Base-by-base conservation (phyloP, 257 asterid genomes). In the Petrea volubilis region DNA sequence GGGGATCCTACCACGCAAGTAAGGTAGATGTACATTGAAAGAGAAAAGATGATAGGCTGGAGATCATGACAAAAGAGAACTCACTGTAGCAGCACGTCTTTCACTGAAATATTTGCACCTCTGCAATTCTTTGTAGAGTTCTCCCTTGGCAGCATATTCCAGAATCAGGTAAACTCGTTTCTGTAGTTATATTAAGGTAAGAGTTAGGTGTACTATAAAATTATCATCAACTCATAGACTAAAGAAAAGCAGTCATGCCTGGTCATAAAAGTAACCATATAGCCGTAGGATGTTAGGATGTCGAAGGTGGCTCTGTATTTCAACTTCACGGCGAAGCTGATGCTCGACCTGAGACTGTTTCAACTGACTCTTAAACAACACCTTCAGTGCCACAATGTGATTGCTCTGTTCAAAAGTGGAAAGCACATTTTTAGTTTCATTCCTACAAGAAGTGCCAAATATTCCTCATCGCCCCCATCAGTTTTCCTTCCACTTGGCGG, bases 301-400 rank as follows among this genome's bases (percentile, higher is more conserved):
- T 51, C 97, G 85, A 76, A 94, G 96, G 79, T 89, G 96, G 78
- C 95, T 91, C 71, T 94, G 99, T 61, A 94, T 94, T 77, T 94
- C 99, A 59, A 94, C 96, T 84, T 94, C 99, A 7, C 99, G 91
- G 6, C 96, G 96, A 67, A 94, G 96, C 80, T 90, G 96, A 73
- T 90, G 95, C 66, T 90, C 96, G 25, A 90, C 96, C 73, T 88
- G 96, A 64, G 96, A 90, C 83, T 87, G 86, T 76, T 90, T 87
- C 64, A 90, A 77, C 79, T 90, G 96, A 74, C 80, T 86, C 82
- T 90, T 90, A 79, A 90, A 90, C 71, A 90, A 68, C 61, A 90
- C 96, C 83, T 90, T 90, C 13, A 90, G 82, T 7, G 96, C 96
- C 64, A 90, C 95, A 59, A 90, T 65, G 64, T 90, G 96, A 80